Evolutionary conservation across 495 filamentous ascomycete genomes (phyloP).

Genomic region (Neurospora sp.): DNA sequence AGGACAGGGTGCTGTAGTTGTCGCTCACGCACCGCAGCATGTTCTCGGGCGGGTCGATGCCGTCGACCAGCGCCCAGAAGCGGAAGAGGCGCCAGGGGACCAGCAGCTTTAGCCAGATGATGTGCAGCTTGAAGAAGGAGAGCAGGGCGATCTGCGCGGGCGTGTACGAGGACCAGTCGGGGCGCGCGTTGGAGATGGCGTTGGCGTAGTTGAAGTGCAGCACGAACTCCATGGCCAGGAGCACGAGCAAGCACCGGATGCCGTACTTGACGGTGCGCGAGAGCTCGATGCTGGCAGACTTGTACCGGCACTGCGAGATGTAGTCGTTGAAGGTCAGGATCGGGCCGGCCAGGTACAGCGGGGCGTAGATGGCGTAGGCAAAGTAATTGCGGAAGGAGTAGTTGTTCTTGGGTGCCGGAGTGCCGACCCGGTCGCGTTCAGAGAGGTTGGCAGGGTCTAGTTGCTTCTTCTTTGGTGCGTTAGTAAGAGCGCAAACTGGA

Average conservation of each 20-base stretch:
- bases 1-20: conserved; percentile 84
- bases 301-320: conserved; percentile 70
- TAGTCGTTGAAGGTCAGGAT: conserved; percentile 98
- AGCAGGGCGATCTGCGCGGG: conserved; percentile 84
- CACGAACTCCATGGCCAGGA: conserved; percentile 88
- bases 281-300: conserved; percentile 52
- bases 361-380: conserved; percentile 82
- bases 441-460: conserved; percentile 76
- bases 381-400: conserved; percentile 78
- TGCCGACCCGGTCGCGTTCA: conserved; percentile 73
- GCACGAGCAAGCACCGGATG: conserved; percentile 66
- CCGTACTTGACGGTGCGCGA: conserved; percentile 66
- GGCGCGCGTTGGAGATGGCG: conserved; percentile 76
- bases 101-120: conserved; percentile 96
- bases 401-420: conserved; percentile 58
- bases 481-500: conserved; percentile 30
- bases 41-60: conserved; percentile 93
- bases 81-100: conserved; percentile 97
- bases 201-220: conserved; percentile 91
- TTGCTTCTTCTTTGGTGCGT: conserved; percentile 92
- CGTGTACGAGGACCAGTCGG: conserved; percentile 73
- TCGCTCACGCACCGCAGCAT: conserved; percentile 95
- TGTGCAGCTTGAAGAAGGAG: conserved; percentile 91
- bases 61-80: conserved; percentile 82
- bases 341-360: conserved; percentile 84